These are phyloP conservation scores for Backusella macrospora DNA, from an alignment of 192 early-diverging fungal species.

Conservation along the genomic window DNA sequence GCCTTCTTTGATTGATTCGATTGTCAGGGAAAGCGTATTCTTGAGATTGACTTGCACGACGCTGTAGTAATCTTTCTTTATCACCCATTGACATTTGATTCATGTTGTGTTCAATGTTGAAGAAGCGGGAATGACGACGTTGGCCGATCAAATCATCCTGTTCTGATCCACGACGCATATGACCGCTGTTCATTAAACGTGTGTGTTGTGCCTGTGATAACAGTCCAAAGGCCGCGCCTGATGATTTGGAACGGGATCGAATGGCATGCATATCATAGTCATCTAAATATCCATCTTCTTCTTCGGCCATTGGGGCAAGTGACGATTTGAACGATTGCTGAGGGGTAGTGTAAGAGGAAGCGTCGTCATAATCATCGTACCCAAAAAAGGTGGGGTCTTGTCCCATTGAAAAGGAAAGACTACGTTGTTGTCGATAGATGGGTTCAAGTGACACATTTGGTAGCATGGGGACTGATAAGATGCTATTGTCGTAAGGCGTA, in stretches of 20 bases:
- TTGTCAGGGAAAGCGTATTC: slow-evolving; percentile 31
- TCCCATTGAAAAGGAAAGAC: slow-evolving; percentile 64
- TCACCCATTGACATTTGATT: slow-evolving; percentile 38
- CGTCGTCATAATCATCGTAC: slow-evolving; percentile 46
- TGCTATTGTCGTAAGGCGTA: slow-evolving; percentile 30
- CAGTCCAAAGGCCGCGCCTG: slow-evolving; percentile 67
- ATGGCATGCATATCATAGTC: slow-evolving; percentile 48
- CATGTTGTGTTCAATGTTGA: slow-evolving; percentile 13
- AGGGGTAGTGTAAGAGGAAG: not conserved
- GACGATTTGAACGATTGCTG: slow-evolving; percentile 39
- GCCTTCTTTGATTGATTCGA: not conserved
- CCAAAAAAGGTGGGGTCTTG: slow-evolving; percentile 52
- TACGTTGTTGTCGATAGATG: slow-evolving; percentile 59
- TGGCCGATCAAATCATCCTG: slow-evolving; percentile 44
- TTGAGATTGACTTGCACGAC: slow-evolving; percentile 61
- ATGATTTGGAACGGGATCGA: slow-evolving; percentile 64
- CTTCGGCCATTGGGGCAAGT: slow-evolving; percentile 54
- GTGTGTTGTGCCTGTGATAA: slow-evolving; percentile 53
- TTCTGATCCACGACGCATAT: slow-evolving; percentile 48
- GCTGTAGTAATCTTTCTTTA: slow-evolving; percentile 54
- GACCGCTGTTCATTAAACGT: slow-evolving; percentile 37
- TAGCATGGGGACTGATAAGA: slow-evolving; percentile 45
- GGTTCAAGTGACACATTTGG: slow-evolving; percentile 48
- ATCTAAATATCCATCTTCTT: slow-evolving; percentile 36
- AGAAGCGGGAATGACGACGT: slow-evolving; percentile 25